Percentiles rank a stretch among this genome's conserved stretches.
phyloP scores from a whole-genome alignment of 768 basidiomycete genomes.

The Porphyrellus cyaneotinctus region DNA sequence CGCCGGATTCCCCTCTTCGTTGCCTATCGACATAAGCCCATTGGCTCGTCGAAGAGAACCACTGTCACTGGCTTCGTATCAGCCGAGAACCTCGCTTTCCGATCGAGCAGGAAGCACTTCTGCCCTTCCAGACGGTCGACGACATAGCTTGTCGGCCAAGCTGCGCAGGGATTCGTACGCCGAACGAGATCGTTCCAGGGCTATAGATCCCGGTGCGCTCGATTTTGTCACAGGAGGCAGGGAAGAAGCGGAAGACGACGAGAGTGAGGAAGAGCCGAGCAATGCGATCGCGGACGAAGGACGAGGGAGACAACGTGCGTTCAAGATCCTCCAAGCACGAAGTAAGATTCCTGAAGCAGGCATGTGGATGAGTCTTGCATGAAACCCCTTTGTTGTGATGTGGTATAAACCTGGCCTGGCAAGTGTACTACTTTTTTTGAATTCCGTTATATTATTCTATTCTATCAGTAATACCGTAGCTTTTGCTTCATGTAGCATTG shows the following conservation, averaged over 20 bases:
- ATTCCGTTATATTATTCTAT: conserved; percentile 29
- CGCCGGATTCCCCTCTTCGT: conserved; percentile 46
- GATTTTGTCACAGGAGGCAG: conserved; percentile 54
- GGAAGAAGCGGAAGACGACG: conserved; percentile 43
- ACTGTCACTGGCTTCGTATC: conserved; percentile 56
- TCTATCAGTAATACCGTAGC: conserved; percentile 31
- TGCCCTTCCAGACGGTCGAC: conserved; percentile 19
- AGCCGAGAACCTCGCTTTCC: conserved; percentile 44
- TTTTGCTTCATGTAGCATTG: conserved; percentile 27
- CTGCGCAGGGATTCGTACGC: conserved; percentile 62
- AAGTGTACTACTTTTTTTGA: background rate
- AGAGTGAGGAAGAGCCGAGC: conserved; percentile 22
- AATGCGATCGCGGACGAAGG: conserved; percentile 28
- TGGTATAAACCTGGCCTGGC: conserved; percentile 8
- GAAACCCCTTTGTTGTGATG: conserved; percentile 8
- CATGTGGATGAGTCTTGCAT: conserved; percentile 81
- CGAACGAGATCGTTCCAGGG: conserved; percentile 60
- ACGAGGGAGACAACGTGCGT: conserved; percentile 54
- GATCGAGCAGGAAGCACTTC: conserved; percentile 35
- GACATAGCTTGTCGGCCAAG: conserved; percentile 40
- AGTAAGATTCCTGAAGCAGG: conserved; percentile 64
- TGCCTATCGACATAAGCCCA: conserved; percentile 58
- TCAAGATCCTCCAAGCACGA: conserved; percentile 67
- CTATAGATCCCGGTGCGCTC: conserved; percentile 65
- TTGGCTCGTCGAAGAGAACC: conserved; percentile 33